Conservation (phyloP, 2,329 filamentous ascomycete genomes). For the Parascedosporium putredinis region DNA sequence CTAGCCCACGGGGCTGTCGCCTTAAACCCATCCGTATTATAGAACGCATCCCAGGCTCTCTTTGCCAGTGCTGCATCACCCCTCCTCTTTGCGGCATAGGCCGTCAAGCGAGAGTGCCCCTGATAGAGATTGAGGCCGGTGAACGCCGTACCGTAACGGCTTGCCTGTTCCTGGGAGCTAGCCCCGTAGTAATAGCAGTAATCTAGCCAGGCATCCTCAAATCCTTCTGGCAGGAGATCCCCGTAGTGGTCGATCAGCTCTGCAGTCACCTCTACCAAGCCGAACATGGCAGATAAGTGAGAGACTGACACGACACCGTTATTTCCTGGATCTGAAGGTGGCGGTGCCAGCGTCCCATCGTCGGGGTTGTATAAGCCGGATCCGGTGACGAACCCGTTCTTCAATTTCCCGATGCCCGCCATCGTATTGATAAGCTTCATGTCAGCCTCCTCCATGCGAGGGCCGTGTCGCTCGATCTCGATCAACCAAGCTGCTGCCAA, state of each 20-base stretch:
- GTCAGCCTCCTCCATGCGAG: constrained; percentile 40
- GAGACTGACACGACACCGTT: constrained; percentile 39
- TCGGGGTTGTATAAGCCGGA: constrained; percentile 39
- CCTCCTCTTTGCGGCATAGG: constrained; percentile 35
- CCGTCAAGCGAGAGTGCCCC: constrained; percentile 48
- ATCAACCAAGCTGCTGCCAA: constrained; percentile 47
- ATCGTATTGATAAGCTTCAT: constrained; percentile 38
- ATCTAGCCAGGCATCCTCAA: constrained; percentile 45
- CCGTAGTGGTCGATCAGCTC: constrained; percentile 41
- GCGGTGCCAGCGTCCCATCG: constrained; percentile 39
- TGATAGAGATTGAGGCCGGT: constrained; percentile 38
- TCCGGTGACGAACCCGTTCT: constrained; percentile 49
- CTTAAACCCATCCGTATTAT: constrained; percentile 34
- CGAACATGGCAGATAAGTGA: constrained; percentile 48
- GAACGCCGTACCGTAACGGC: constrained; percentile 41
- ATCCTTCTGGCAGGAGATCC: constrained; percentile 32
- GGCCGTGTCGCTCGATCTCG: constrained; percentile 47
- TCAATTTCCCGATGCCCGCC: constrained; percentile 41
- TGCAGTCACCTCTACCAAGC: constrained; percentile 45
- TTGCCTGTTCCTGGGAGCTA: constrained; percentile 34
- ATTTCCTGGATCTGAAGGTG: constrained; percentile 41
- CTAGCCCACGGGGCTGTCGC: constrained; percentile 23
- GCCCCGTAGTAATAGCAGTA: constrained; percentile 51
- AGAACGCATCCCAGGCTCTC: constrained; percentile 45
- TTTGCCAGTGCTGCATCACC: constrained; percentile 35